A percentile compares a stretch with the other conserved stretches of the same genome.
These are phyloP conservation scores for Microcyclospora pomicola DNA, from an alignment of 2,329 filamentous ascomycete genomes.

Conservation along the genomic window DNA sequence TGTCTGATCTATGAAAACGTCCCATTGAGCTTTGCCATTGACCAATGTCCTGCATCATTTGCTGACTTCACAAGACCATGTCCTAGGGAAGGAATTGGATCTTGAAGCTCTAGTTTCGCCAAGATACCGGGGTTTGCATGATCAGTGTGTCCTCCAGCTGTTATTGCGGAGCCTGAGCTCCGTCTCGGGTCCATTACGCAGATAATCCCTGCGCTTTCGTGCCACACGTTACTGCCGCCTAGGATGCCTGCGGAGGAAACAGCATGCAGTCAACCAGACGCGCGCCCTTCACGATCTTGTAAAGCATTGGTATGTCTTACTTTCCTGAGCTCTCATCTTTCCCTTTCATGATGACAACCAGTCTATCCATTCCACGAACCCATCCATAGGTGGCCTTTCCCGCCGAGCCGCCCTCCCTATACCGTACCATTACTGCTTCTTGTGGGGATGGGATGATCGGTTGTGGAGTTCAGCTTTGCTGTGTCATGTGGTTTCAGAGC, in stretches of 20 bases:
- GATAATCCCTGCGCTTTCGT: no score
- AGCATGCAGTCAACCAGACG: background rate
- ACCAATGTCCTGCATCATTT: no score
- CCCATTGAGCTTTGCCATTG: background rate
- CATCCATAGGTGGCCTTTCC: conserved; percentile 18
- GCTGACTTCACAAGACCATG: background rate
- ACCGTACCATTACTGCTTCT: conserved; percentile 20
- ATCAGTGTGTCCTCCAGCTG: no score
- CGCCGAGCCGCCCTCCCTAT: conserved; percentile 24
- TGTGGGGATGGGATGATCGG: conserved; percentile 22
- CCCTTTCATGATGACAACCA: conserved; percentile 23
- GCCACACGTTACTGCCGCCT: no score
- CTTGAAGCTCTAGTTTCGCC: background rate
- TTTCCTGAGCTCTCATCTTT: background rate
- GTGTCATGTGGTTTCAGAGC: conserved; percentile 23
- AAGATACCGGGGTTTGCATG: no score
- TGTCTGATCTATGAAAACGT: conserved; percentile 19
- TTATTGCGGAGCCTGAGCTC: no score
- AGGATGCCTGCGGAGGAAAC: no score
- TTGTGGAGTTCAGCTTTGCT: conserved; percentile 25
- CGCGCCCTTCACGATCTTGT: background rate
- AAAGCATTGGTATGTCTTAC: background rate
- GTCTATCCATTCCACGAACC: conserved; percentile 29
- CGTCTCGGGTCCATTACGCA: no score
- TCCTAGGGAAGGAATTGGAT: background rate